A percentile compares a stretch with the other conserved stretches of the same genome.
Conservation (phyloP, 208 protist species). For the Tritrichomonas musculus region DNA sequence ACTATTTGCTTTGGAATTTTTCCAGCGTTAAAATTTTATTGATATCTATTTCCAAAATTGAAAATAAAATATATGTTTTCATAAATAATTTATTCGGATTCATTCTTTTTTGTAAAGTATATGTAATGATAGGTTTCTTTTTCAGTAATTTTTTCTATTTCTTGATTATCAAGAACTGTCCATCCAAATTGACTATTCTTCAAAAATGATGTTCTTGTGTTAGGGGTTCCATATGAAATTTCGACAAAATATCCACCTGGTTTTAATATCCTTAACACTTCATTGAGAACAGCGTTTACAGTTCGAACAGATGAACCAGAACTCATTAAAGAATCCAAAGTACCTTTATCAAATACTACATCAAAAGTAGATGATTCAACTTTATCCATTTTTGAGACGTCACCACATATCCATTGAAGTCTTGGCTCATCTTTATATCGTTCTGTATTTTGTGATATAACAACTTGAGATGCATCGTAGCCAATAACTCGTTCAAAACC, state of each 20-base stretch:
- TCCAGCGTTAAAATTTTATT: too few relatives aligned
- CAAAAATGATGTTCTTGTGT: not conserved
- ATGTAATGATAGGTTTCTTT: not conserved
- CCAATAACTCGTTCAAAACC: not conserved
- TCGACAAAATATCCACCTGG: not conserved
- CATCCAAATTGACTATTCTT: not conserved
- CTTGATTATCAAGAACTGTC: not conserved
- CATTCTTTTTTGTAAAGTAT: not conserved
- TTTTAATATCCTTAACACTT: not conserved
- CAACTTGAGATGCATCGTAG: not conserved
- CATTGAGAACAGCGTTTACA: not conserved
- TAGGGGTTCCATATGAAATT: not conserved
- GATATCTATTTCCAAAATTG: too few relatives aligned
- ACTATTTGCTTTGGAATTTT: too few relatives aligned
- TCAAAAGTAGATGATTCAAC: not conserved
- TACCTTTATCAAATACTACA: constrained; percentile 12
- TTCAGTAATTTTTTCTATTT: not conserved
- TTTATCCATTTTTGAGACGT: not conserved
- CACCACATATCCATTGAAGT: not conserved
- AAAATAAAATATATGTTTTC: too few relatives aligned
- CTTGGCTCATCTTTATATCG: not conserved
- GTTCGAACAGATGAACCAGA: not conserved
- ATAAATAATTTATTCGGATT: too few relatives aligned
- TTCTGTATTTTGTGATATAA: not conserved
- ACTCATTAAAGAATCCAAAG: not conserved